Evolutionary conservation across 2,329 filamentous ascomycete genomes (phyloP).

Genomic region (Berkeleyomyces basicola): DNA sequence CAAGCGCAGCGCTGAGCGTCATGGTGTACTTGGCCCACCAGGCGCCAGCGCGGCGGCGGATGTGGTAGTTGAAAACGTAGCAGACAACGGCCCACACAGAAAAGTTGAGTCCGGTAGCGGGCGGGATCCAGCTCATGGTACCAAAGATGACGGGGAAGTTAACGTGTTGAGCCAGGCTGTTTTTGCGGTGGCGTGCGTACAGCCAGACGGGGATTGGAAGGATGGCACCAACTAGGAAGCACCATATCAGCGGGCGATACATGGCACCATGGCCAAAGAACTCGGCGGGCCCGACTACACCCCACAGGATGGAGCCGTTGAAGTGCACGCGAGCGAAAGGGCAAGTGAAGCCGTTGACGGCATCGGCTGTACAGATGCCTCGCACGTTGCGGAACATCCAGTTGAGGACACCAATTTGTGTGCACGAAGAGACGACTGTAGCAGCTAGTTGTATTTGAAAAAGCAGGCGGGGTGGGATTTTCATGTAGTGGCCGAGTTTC

Average conservation of each 20-base stretch:
- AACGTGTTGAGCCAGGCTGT: slow-evolving; percentile 54
- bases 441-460: slow-evolving; percentile 66
- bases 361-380: slow-evolving; percentile 59
- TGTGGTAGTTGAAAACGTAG: slow-evolving; percentile 65
- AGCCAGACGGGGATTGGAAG: slow-evolving; percentile 61
- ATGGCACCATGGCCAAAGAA: slow-evolving; percentile 66
- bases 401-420: slow-evolving; percentile 71
- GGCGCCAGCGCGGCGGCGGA: slow-evolving; percentile 49
- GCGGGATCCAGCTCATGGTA: slow-evolving; percentile 71
- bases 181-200: slow-evolving; percentile 41
- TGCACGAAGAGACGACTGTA: slow-evolving; percentile 59
- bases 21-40: slow-evolving; percentile 93
- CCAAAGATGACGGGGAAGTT: slow-evolving; percentile 74
- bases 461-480: slow-evolving; percentile 62
- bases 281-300: slow-evolving; percentile 64
- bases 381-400: slow-evolving; percentile 75
- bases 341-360: slow-evolving; percentile 78
- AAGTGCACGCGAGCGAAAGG: slow-evolving; percentile 79
- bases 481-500: slow-evolving; percentile 80
- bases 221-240: slow-evolving; percentile 60
- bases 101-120: slow-evolving; percentile 74
- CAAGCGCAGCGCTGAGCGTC: slow-evolving; percentile 68
- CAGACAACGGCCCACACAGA: slow-evolving; percentile 75
- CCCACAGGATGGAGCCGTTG: slow-evolving; percentile 81
- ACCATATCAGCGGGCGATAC: slow-evolving; percentile 65